Percentiles rank a stretch among this genome's conserved stretches.
phyloP scores from a whole-genome alignment of 306 rosid genomes.

The Castanospermum australe region DNA sequence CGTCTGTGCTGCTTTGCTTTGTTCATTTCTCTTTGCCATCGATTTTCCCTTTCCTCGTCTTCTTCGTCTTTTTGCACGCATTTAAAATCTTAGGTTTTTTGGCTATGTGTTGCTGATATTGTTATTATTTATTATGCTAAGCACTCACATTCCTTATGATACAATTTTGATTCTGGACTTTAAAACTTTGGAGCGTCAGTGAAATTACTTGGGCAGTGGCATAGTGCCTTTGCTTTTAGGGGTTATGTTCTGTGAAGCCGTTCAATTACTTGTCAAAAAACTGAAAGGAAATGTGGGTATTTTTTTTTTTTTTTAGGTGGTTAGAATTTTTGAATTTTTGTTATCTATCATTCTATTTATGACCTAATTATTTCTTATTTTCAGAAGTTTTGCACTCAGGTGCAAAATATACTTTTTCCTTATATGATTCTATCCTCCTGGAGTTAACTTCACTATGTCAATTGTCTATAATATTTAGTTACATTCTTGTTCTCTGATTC shows the following conservation, averaged over 20 bases:
- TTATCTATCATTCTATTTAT: not conserved
- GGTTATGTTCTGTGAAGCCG: not conserved
- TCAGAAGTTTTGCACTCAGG: not conserved
- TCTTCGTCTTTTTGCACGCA: no score
- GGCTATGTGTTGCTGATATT: no score
- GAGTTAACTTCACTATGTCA: not conserved
- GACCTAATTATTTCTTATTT: not conserved
- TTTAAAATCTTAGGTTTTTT: no score
- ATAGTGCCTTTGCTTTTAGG: not conserved
- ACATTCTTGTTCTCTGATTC: not conserved
- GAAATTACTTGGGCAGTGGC: not conserved
- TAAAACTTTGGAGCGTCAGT: not conserved
- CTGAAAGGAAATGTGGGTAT: not conserved
- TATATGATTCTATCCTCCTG: not conserved
- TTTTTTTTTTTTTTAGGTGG: not conserved
- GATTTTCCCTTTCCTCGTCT: no score
- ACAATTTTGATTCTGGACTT: not conserved
- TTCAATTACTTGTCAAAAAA: not conserved
- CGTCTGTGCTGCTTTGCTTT: no score
- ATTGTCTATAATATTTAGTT: not conserved
- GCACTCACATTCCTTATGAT: not conserved
- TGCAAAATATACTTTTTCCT: not conserved
- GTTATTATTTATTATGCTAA: no score
- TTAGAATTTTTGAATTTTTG: not conserved
- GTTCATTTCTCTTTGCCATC: no score